Evolutionary conservation across 768 basidiomycete species (phyloP), one percentile per base, ranked within the genome.

Genomic region (Tricholoma terreum): DNA sequence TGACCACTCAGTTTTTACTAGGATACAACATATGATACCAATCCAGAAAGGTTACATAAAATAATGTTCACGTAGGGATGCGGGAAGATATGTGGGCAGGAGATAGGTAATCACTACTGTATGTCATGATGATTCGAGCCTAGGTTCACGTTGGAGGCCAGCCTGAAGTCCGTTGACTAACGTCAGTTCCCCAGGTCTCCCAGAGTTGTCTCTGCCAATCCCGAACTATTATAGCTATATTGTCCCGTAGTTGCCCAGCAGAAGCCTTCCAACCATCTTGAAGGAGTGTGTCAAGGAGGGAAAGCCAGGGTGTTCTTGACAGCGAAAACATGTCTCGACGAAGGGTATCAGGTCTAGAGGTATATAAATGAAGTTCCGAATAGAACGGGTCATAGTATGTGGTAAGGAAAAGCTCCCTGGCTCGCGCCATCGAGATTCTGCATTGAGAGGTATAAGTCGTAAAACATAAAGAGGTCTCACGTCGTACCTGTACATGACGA

Each of bases 321-420:
- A 61, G 56, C 42, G 73, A 72, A 66, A 66, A 68, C 60, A 64
- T 67, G 64, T 72, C 68, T 63, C 66, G 72, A 58, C 66, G 74
- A 52, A 68, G 67, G 58, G 73, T 71, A 69, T 79, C 73, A 31
- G 77, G 77, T 61, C 75, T 77, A 55, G 71, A 75, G 56, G 69
- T 67, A 72, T 76, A 80, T 43, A 85, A 70, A 67, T 88, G 80
- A 53, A 90, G 77, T 64, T 90, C 85, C 14, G 87, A 85, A 67
- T 88, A 82, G 71, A 89, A 84, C 56, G 90, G 86, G 67, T 92
- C 89, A 64, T 87, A 90, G 62, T 90, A 91, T 57, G 81, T 85
- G 58, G 84, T 87, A 63, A 90, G 75, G 70, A 89, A 91, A 30
- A 84, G 73, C 21, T 81, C 75, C 64, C 69, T 77, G 45, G 86